A percentile compares a stretch with the other conserved stretches of the same genome.
Conservation (phyloP, 495 filamentous ascomycete species). For the Beverwykella pulmonaria region DNA sequence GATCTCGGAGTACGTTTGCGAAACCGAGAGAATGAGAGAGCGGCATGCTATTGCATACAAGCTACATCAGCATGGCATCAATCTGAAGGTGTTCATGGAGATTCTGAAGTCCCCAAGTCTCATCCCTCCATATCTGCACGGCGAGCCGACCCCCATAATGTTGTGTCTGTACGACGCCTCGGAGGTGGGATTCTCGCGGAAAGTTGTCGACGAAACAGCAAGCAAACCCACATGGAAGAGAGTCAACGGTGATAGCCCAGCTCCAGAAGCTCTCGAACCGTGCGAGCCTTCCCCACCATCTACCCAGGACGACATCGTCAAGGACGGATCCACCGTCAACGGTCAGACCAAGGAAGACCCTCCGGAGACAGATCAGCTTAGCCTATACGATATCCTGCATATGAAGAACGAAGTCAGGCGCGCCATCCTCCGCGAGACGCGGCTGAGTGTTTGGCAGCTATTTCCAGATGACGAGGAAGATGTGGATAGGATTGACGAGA, state of each 20-base stretch:
- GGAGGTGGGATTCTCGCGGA: conserved; percentile 14
- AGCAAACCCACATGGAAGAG: not conserved
- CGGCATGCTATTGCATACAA: conserved; percentile 18
- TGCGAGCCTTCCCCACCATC: not conserved
- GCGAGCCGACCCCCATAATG: not conserved
- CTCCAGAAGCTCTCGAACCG: not conserved
- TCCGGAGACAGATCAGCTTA: conserved; percentile 21
- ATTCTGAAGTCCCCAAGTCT: not conserved
- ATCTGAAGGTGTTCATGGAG: conserved; percentile 17
- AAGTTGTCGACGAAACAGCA: not conserved
- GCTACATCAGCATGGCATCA: conserved; percentile 16
- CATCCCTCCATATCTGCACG: conserved; percentile 26
- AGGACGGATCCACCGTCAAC: not conserved
- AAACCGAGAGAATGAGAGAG: conserved; percentile 3
- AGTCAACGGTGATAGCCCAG: no score
- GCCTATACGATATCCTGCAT: not conserved
- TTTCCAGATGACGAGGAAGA: not conserved
- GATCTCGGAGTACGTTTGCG: conserved; percentile 2
- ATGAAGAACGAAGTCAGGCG: conserved; percentile 3
- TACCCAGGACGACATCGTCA: not conserved
- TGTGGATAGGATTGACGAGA: not conserved
- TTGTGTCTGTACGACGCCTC: conserved; percentile 21
- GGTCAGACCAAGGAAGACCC: not conserved
- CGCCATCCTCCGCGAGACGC: not conserved
- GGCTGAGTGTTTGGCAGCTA: not conserved